These are phyloP conservation scores for Pneumocystis oryctolagi DNA, from an alignment of 1,139 yeast species.

Conservation along the genomic window DNA sequence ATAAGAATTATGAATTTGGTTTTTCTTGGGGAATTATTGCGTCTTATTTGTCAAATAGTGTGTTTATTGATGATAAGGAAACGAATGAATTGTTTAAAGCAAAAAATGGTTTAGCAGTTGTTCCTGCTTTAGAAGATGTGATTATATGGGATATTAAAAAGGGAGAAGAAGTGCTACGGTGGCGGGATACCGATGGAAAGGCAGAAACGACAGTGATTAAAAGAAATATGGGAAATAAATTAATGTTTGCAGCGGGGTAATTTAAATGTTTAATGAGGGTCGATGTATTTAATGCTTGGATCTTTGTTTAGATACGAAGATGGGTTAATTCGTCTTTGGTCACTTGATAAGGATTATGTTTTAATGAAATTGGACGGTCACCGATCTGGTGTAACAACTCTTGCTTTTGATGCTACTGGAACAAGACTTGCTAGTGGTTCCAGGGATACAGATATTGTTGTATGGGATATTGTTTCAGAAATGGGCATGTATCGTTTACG, in stretches of 20 bases:
- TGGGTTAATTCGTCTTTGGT: conserved; percentile 90
- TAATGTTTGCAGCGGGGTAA: conserved; percentile 66
- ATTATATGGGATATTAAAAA: conserved; percentile 86
- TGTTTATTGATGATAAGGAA: background rate
- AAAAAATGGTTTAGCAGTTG: conserved; percentile 47
- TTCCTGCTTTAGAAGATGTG: conserved; percentile 76
- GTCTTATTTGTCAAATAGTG: background rate
- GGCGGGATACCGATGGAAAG: conserved; percentile 16
- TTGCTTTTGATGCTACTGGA: conserved; percentile 64
- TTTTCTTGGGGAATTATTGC: background rate
- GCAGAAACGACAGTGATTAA: conserved; percentile 17
- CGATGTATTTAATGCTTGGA: background rate
- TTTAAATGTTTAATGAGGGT: background rate
- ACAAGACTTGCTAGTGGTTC: conserved; percentile 80
- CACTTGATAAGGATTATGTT: conserved; percentile 60
- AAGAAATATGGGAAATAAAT: conserved; percentile 29
- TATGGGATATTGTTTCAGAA: conserved; percentile 94
- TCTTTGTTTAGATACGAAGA: conserved; percentile 36
- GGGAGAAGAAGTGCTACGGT: conserved; percentile 36
- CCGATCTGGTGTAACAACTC: conserved; percentile 51
- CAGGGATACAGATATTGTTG: conserved; percentile 61
- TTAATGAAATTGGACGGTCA: conserved; percentile 78
- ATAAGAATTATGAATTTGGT: background rate
- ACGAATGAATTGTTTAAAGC: background rate
- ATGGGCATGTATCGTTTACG: conserved; percentile 72